These are phyloP conservation scores for Neonectria magnoliae DNA, from an alignment of 2,329 filamentous ascomycete genomes.

Conservation along the genomic window DNA sequence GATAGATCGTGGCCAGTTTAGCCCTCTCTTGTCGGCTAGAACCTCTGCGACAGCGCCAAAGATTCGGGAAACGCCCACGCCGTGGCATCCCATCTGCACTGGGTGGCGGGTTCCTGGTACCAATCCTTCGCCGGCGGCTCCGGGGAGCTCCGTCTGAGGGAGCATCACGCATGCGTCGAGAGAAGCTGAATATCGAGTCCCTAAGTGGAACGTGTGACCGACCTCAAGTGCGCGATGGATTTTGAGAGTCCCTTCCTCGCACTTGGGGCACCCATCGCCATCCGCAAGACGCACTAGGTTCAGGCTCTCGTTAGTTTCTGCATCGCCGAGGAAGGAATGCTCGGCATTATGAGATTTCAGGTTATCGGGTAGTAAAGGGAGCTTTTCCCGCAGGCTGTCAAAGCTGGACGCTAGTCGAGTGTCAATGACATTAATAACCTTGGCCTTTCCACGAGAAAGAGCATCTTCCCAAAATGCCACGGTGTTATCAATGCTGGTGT, in stretches of 20 bases:
- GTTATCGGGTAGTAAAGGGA: slow-evolving; percentile 40
- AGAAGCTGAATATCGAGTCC: slow-evolving; percentile 84
- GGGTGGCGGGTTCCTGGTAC: slow-evolving; percentile 53
- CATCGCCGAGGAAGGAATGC: slow-evolving; percentile 42
- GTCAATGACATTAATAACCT: slow-evolving; percentile 51
- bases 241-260: slow-evolving; percentile 68
- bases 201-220: slow-evolving; percentile 94
- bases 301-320: slow-evolving; percentile 52
- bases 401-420: slow-evolving; percentile 42
- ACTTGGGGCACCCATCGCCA: slow-evolving; percentile 79
- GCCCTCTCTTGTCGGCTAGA: slow-evolving; percentile 74
- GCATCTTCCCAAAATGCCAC: slow-evolving; percentile 61
- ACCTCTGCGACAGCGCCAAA: slow-evolving; percentile 86
- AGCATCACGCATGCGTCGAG: slow-evolving; percentile 70
- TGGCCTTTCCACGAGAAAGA: slow-evolving; percentile 32
- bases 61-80: slow-evolving; percentile 91
- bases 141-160: slow-evolving; percentile 36
- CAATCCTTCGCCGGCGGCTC: slow-evolving; percentile 21
- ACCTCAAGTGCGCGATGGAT: slow-evolving; percentile 84
- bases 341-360: slow-evolving; percentile 26
- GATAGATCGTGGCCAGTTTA: slow-evolving; percentile 89
- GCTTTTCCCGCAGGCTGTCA: slow-evolving; percentile 32
- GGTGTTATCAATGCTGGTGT: slow-evolving; percentile 74
- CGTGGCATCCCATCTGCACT: slow-evolving; percentile 96
- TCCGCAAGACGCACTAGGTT: slow-evolving; percentile 72